Percentiles rank a stretch among this genome's conserved stretches.
Evolutionary conservation across 2,329 filamentous ascomycete genomes (phyloP).

Genomic region (Calonectria montana): DNA sequence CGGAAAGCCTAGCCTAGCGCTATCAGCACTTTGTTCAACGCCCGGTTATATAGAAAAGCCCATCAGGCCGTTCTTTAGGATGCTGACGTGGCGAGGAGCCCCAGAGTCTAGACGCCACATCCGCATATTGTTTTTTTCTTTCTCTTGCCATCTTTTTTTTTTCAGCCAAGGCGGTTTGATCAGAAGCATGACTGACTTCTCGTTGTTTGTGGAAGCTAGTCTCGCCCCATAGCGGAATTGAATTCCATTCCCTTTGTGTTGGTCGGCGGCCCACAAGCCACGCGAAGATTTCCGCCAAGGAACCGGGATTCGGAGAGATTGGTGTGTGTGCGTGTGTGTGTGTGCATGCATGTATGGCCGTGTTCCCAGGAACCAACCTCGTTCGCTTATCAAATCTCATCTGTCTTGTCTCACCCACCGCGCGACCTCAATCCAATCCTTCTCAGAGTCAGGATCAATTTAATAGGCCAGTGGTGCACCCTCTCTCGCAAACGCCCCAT

Average conservation of each 20-base stretch:
- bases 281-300: neutral
- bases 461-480: neutral
- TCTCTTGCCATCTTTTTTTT: neutral
- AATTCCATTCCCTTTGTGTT: too few species aligned
- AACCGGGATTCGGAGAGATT: neutral
- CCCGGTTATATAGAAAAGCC: too few species aligned
- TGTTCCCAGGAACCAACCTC: neutral
- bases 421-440: neutral
- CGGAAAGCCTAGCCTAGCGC: too few species aligned
- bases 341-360: neutral
- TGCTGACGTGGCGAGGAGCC: too few species aligned
- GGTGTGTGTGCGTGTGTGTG: neutral
- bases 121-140: too few species aligned
- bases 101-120: too few species aligned
- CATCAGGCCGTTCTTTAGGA: too few species aligned
- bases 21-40: too few species aligned
- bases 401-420: neutral
- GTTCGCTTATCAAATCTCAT: constrained; percentile 17
- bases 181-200: neutral
- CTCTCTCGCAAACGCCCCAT: neutral
- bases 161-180: neutral
- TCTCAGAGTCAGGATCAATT: neutral
- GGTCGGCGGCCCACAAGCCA: neutral
- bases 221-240: neutral
- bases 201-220: neutral